Conservation (phyloP, 306 rosid species). For the Cucumis cinereus region DNA sequence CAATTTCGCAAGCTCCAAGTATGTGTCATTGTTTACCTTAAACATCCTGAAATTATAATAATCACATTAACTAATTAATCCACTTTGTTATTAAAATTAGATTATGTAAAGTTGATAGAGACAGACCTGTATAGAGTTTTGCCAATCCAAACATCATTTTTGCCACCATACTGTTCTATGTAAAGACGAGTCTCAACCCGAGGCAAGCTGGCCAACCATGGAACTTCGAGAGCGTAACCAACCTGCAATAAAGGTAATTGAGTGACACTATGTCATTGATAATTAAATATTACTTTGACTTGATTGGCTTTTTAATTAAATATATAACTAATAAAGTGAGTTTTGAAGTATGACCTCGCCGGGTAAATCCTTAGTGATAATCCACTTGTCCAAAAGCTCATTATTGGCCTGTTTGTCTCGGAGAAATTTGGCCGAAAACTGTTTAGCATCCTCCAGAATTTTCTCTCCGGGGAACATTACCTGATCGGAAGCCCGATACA, state of each 20-base stretch:
- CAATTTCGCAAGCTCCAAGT: constrained; percentile 70
- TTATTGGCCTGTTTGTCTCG: constrained; percentile 40
- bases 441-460: constrained; percentile 51
- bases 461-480: constrained; percentile 54
- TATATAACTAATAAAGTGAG: no score
- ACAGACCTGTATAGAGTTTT: constrained; percentile 91
- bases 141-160: constrained; percentile 84
- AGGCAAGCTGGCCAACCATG: constrained; percentile 69
- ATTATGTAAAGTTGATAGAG: no score
- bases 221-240: constrained; percentile 63
- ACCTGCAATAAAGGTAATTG: constrained; percentile 38
- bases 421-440: constrained; percentile 44
- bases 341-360: constrained; percentile 39
- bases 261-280: no score
- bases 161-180: constrained; percentile 75
- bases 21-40: constrained; percentile 50
- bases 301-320: no score
- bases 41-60: constrained; percentile 44
- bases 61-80: not conserved
- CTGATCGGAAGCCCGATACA: constrained; percentile 52
- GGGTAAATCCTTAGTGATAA: constrained; percentile 59
- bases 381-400: constrained; percentile 79
- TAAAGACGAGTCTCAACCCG: constrained; percentile 71
- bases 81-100: not conserved
- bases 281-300: no score